Evolutionary conservation across 2,329 filamentous ascomycete genomes (phyloP).

Genomic region (Podosphaera fusca): DNA sequence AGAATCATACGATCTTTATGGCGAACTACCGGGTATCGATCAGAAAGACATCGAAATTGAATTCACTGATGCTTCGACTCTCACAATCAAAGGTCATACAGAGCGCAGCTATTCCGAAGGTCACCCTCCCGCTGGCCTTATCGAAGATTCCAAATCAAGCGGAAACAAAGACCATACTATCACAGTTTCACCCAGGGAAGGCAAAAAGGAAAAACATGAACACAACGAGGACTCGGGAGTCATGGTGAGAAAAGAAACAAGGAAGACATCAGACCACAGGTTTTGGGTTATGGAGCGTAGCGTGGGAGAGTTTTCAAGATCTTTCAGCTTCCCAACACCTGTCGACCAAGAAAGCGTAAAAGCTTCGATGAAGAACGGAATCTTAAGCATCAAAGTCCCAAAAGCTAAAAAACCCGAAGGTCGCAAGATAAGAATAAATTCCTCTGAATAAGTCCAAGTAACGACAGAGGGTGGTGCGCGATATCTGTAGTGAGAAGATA

Average conservation of each 20-base stretch:
- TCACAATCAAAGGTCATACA: slow-evolving; percentile 45
- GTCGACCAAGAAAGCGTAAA: slow-evolving; percentile 38
- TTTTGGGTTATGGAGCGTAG: slow-evolving; percentile 51
- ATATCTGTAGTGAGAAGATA: too few species aligned
- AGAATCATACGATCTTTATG: slow-evolving; percentile 50
- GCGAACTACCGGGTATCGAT: slow-evolving; percentile 53
- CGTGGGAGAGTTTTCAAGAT: slow-evolving; percentile 17
- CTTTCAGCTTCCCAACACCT: slow-evolving; percentile 41
- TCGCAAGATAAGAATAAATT: slow-evolving; percentile 27
- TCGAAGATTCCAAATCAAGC: neutral
- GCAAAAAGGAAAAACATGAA: too few species aligned
- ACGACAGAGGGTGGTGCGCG: too few species aligned
- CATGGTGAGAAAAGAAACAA: neutral
- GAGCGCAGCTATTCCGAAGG: slow-evolving; percentile 25
- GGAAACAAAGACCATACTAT: too few species aligned
- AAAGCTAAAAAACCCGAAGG: slow-evolving; percentile 38
- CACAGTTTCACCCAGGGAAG: too few species aligned
- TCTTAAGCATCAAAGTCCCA: slow-evolving; percentile 39
- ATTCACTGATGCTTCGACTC: slow-evolving; percentile 53
- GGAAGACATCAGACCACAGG: slow-evolving; percentile 17
- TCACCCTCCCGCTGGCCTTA: neutral
- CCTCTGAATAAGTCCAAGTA: too few species aligned
- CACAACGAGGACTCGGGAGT: too few species aligned
- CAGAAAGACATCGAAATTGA: slow-evolving; percentile 57
- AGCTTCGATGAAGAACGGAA: slow-evolving; percentile 40